These are phyloP conservation scores for Fusarium sp. DNA, from an alignment of 2,329 filamentous ascomycete genomes.

Conservation along the genomic window DNA sequence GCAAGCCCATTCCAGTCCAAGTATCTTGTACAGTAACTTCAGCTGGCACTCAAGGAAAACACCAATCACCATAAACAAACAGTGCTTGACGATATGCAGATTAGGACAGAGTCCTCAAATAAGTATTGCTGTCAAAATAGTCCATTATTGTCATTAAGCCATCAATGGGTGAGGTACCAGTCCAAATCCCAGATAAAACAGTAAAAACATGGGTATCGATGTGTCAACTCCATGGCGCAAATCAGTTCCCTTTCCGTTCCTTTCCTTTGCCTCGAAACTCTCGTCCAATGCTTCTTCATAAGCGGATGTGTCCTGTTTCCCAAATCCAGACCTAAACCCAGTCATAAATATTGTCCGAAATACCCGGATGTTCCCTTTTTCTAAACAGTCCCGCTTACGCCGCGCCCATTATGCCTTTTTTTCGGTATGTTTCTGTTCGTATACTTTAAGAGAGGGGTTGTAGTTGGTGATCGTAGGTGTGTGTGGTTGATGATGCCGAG, in stretches of 20 bases:
- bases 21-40: background rate
- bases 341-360: conserved; percentile 16
- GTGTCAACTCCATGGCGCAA: conserved; percentile 42
- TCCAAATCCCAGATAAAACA: conserved; percentile 32
- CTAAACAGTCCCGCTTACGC: conserved; percentile 44
- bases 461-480: conserved; percentile 2
- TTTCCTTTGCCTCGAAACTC: conserved; percentile 11
- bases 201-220: conserved; percentile 45
- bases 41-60: background rate
- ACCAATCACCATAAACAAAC: background rate
- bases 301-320: conserved; percentile 26
- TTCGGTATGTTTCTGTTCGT: conserved; percentile 29
- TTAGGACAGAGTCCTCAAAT: conserved; percentile 8
- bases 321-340: background rate
- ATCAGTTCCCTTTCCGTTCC: conserved; percentile 16
- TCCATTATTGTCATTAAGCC: conserved; percentile 41
- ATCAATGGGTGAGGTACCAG: conserved; percentile 26
- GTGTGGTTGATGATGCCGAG: background rate
- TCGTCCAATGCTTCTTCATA: conserved; percentile 7
- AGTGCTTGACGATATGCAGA: conserved; percentile 4
- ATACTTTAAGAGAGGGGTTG: conserved; percentile 9
- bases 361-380: conserved; percentile 22
- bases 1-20: background rate
- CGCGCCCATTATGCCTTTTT: conserved; percentile 44
- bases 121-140: conserved; percentile 24